Evolutionary conservation across 768 basidiomycete species (phyloP).

Genomic region (Tulasnella sp.): DNA sequence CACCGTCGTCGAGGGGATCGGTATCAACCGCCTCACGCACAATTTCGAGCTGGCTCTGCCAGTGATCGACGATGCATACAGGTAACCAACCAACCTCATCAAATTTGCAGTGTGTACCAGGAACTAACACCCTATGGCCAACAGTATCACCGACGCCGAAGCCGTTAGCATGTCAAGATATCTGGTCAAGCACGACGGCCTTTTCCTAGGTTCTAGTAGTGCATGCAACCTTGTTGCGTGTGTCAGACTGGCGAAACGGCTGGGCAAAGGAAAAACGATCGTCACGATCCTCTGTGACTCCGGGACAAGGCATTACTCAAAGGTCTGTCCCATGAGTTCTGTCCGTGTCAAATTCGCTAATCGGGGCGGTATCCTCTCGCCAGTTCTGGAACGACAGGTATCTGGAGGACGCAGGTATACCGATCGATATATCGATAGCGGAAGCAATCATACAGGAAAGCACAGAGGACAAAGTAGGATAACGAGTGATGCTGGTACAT

Average conservation of each 20-base stretch:
- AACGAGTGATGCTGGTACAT: not conserved
- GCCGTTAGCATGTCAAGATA: slow-evolving; percentile 94
- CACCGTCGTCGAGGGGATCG: slow-evolving; percentile 90
- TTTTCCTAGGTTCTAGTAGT: slow-evolving; percentile 92
- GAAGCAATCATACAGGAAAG: slow-evolving; percentile 27
- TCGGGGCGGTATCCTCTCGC: not conserved
- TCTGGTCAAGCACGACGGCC: slow-evolving; percentile 77
- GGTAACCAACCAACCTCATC: slow-evolving; percentile 33
- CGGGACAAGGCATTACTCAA: slow-evolving; percentile 84
- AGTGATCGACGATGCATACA: slow-evolving; percentile 79
- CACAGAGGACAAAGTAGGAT: not conserved
- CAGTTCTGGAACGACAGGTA: slow-evolving; percentile 39
- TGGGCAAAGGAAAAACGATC: slow-evolving; percentile 61
- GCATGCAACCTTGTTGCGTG: slow-evolving; percentile 95
- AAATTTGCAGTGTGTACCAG: too few relatives aligned
- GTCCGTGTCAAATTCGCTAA: not conserved
- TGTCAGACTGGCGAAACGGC: slow-evolving; percentile 59
- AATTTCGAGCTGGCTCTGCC: slow-evolving; percentile 80
- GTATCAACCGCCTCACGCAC: slow-evolving; percentile 83
- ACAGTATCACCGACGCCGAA: slow-evolving; percentile 84
- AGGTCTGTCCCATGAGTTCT: slow-evolving; percentile 38
- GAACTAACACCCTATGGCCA: not conserved
- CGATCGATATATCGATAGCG: slow-evolving; percentile 32
- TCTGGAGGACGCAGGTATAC: slow-evolving; percentile 32
- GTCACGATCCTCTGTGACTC: slow-evolving; percentile 94